A percentile compares a stretch with the other conserved stretches of the same genome.
phyloP scores from a whole-genome alignment of 805 yeast species.

The Sporopachydermia lactativora region DNA sequence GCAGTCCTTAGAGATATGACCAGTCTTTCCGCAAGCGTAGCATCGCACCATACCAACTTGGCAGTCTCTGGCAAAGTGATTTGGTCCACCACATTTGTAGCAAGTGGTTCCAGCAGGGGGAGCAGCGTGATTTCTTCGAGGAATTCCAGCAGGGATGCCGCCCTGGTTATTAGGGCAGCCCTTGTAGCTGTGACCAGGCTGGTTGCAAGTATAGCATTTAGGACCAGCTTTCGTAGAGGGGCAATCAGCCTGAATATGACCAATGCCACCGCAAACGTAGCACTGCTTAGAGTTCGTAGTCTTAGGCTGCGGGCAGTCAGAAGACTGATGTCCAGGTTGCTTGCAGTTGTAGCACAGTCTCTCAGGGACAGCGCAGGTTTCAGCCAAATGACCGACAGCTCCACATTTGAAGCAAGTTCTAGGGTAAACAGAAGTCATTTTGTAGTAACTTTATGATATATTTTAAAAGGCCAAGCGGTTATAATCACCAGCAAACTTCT shows the following conservation, averaged over 20 bases:
- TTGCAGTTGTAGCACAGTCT: constrained; percentile 89
- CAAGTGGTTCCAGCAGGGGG: constrained; percentile 36
- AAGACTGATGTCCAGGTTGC: constrained; percentile 79
- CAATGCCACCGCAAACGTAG: constrained; percentile 79
- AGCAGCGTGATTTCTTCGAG: constrained; percentile 9
- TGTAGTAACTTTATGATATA: too few relatives aligned
- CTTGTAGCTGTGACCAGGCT: constrained; percentile 72
- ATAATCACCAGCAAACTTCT: too few relatives aligned
- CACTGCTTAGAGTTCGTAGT: constrained; percentile 74
- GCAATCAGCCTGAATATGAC: constrained; percentile 80
- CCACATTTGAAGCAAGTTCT: constrained; percentile 49
- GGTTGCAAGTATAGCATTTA: constrained; percentile 71
- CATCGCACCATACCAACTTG: constrained; percentile 59
- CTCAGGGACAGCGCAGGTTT: constrained; percentile 66
- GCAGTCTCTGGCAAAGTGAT: constrained; percentile 89
- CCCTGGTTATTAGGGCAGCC: constrained; percentile 37
- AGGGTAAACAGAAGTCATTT: not conserved
- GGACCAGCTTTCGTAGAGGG: constrained; percentile 33
- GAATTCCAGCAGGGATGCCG: constrained; percentile 20
- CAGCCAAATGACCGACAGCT: constrained; percentile 84
- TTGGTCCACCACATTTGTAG: constrained; percentile 87
- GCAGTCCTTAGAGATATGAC: constrained; percentile 80
- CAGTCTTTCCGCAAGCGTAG: constrained; percentile 79
- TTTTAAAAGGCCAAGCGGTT: too few relatives aligned
- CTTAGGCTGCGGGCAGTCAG: constrained; percentile 78